phyloP scores from a whole-genome alignment of 345 rosid genomes.

The Alliaria petiolata region DNA sequence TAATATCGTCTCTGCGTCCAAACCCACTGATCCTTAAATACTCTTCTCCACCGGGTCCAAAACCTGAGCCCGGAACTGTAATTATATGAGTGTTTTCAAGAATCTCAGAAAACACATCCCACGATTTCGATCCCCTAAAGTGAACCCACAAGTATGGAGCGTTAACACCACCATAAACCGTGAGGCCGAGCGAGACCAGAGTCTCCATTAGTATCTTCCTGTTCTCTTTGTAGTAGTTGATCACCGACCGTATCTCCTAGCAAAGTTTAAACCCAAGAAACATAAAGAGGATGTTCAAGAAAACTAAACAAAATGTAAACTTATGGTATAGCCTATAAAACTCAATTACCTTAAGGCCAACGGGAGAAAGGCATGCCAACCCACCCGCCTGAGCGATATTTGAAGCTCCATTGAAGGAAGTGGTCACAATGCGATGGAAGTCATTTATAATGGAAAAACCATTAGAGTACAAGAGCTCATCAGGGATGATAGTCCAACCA shows the following conservation, averaged over 20 bases:
- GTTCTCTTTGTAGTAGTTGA: slow-evolving; percentile 62
- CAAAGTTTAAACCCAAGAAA: not conserved
- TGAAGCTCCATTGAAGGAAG: slow-evolving; percentile 87
- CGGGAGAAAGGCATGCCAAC: slow-evolving; percentile 64
- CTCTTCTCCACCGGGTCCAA: slow-evolving; percentile 80
- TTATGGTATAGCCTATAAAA: not conserved
- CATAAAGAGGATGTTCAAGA: not conserved
- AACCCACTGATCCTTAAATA: slow-evolving; percentile 72
- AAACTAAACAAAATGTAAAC: not conserved
- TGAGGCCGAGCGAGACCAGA: slow-evolving; percentile 43
- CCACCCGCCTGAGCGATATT: slow-evolving; percentile 81
- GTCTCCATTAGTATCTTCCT: slow-evolving; percentile 52
- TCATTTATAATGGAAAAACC: slow-evolving; percentile 69
- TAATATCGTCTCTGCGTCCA: slow-evolving; percentile 42
- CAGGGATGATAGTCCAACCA: slow-evolving; percentile 85
- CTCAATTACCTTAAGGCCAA: slow-evolving; percentile 49
- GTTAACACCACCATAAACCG: slow-evolving; percentile 65
- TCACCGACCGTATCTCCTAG: slow-evolving; percentile 32
- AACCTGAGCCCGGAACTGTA: slow-evolving; percentile 74
- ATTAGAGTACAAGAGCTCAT: slow-evolving; percentile 61
- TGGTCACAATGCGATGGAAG: slow-evolving; percentile 66
- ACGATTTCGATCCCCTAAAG: slow-evolving; percentile 56
- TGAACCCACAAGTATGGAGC: slow-evolving; percentile 83
- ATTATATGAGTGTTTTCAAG: slow-evolving; percentile 64
- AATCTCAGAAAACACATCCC: slow-evolving; percentile 68